Evolutionary conservation across 75 land plant genomes (phyloP), one percentile per base, ranked within the genome.

Genomic region (Cunninghamia lanceolata): DNA sequence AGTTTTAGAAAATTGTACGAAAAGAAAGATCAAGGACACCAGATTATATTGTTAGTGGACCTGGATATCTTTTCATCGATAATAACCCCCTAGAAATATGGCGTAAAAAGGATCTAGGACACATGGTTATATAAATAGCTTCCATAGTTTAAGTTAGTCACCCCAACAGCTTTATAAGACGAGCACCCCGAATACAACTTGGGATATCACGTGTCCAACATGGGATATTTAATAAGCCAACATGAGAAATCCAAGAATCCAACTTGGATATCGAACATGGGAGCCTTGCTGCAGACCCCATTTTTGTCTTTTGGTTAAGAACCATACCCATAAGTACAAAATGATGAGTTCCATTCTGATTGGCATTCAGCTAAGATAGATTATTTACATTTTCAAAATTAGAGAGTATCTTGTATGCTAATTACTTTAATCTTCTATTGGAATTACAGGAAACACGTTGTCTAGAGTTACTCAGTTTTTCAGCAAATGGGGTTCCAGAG

Each of bases 381-480:
- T 54, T 54, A 54, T 54, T 3, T 17, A 52, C 1, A 52, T 52
- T 17, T 54, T 16, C 17, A 3, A 54, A 54, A 16, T 54, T 54
- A 17, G 19, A 17, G 19, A 68, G 7, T 43, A 0, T 0, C 8
- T 52, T 13, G 54, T 15, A 52, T 52, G 0, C 54, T 52, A 52
- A 52, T 52, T 1, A 17, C 25, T 14, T 17, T 54, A 54, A 36
- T 36, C 77, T 75, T 0, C 4, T 21, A 21, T 52, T 82, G 17
- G 83, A 82, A 82, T 15, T 50, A 52, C 34, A 82, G 83, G 59
- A 82, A 15, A 82, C 83, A 14, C 17, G 6, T 4, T 82, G 59
- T 82, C 38, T 82, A 50, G 83, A 82, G 83, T 82, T 82, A 82
- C 34, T 82, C 56, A 82, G 38, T 59, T 82, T 82, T 82, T 82